phyloP scores from a whole-genome alignment of 345 rosid species.

The Syzygium jambos region DNA sequence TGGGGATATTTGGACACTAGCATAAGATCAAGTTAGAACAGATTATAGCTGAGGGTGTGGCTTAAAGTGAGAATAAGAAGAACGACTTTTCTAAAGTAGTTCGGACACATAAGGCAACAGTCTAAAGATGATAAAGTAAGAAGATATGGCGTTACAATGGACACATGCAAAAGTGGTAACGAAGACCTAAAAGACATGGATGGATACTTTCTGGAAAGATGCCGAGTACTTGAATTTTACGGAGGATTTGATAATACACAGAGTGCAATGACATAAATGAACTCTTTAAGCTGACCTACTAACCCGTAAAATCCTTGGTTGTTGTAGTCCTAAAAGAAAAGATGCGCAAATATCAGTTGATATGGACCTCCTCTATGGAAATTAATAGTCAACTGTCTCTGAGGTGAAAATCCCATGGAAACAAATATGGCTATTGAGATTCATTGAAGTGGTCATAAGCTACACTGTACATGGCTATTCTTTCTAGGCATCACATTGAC shows the following conservation, averaged over 20 bases:
- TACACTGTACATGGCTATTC: neutral
- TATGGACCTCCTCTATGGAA: neutral
- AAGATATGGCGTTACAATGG: neutral
- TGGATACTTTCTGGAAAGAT: neutral
- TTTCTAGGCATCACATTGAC: neutral
- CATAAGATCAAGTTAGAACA: neutral
- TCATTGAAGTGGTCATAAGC: neutral
- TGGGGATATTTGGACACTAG: neutral
- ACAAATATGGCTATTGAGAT: neutral
- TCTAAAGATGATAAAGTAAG: neutral
- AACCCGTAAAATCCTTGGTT: neutral
- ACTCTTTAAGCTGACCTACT: neutral
- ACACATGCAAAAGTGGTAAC: neutral
- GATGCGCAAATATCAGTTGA: neutral
- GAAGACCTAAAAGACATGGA: neutral
- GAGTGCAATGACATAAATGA: neutral
- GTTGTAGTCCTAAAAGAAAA: neutral
- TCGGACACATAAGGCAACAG: neutral
- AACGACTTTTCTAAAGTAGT: neutral
- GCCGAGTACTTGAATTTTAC: neutral
- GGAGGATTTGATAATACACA: neutral
- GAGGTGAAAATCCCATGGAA: neutral
- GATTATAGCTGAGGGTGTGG: neutral
- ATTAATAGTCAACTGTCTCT: neutral
- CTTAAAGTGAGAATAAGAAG: neutral